phyloP scores from a whole-genome alignment of 192 early-diverging fungal genomes.

The Haplosporangium gracile region DNA sequence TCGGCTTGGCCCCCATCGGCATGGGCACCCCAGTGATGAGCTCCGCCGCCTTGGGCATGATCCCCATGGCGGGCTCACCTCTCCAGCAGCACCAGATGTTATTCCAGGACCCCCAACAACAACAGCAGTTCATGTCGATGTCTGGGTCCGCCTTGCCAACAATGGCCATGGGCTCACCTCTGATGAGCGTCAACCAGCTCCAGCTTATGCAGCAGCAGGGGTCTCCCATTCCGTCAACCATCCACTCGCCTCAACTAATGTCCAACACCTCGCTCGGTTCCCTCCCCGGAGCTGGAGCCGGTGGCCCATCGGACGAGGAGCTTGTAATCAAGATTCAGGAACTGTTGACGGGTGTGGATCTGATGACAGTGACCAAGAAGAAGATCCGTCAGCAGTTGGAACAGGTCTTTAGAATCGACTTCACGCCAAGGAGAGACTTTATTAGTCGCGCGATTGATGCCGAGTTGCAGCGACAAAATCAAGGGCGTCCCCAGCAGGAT shows the following conservation, averaged over 20 bases:
- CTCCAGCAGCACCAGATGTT: conserved; percentile 25
- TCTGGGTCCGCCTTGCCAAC: not conserved
- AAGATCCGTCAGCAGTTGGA: conserved; percentile 81
- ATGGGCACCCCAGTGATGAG: conserved; percentile 29
- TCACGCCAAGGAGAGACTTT: conserved; percentile 73
- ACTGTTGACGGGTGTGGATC: conserved; percentile 76
- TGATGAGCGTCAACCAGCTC: conserved; percentile 28
- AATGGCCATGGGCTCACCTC: conserved; percentile 16
- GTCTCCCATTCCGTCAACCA: conserved; percentile 1
- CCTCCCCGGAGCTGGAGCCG: conserved; percentile 32
- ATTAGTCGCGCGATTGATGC: conserved; percentile 79
- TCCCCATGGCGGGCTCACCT: conserved; percentile 17
- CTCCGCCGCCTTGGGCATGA: not conserved
- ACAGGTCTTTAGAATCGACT: conserved; percentile 75
- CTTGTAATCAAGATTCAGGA: conserved; percentile 78
- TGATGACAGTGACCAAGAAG: conserved; percentile 85
- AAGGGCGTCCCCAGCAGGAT: conserved; percentile 8
- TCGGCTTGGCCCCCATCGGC: conserved; percentile 20
- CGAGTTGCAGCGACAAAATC: conserved; percentile 42
- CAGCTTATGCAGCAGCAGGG: conserved; percentile 2
- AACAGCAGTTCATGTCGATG: conserved; percentile 15
- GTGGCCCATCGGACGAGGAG: conserved; percentile 81
- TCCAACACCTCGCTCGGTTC: not conserved
- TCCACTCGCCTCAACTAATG: conserved; percentile 2
- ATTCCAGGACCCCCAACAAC: conserved; percentile 22